Conservation (phyloP, 164 flowering plant genomes). For the Malania oleifera region DNA sequence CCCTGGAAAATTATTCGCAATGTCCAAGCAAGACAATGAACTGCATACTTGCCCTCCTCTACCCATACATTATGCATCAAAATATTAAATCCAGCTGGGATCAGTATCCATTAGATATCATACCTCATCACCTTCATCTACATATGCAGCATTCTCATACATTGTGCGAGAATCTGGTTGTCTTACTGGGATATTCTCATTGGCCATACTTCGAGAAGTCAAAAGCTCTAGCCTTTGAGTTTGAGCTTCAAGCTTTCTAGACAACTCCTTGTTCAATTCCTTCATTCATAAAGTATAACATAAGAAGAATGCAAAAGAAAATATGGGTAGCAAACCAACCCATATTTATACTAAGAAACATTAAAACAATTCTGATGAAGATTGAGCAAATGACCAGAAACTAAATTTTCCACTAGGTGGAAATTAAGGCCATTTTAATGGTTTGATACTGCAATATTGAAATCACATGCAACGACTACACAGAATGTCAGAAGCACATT, state of each 20-base stretch:
- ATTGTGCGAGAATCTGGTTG: constrained; percentile 35
- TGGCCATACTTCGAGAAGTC: constrained; percentile 81
- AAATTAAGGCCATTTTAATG: no score
- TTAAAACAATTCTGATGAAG: no score
- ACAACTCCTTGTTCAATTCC: constrained; percentile 86
- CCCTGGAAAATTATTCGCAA: no score
- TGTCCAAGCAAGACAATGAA: no score
- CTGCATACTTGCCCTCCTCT: no score
- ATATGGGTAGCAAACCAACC: background rate
- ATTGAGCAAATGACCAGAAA: no score
- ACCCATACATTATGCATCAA: background rate
- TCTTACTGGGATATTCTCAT: constrained; percentile 32
- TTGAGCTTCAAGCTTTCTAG: constrained; percentile 77
- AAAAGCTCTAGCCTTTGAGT: constrained; percentile 94
- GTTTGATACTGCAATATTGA: no score
- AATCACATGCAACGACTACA: no score
- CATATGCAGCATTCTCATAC: constrained; percentile 41
- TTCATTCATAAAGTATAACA: constrained; percentile 22
- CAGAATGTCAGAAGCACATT: no score
- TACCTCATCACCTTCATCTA: constrained; percentile 99
- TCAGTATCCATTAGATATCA: background rate
- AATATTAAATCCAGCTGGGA: background rate
- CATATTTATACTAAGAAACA: no score
- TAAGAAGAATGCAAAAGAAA: background rate
- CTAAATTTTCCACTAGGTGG: no score